Evolutionary conservation across 306 rosid species (phyloP).

Genomic region (Quercus alba): DNA sequence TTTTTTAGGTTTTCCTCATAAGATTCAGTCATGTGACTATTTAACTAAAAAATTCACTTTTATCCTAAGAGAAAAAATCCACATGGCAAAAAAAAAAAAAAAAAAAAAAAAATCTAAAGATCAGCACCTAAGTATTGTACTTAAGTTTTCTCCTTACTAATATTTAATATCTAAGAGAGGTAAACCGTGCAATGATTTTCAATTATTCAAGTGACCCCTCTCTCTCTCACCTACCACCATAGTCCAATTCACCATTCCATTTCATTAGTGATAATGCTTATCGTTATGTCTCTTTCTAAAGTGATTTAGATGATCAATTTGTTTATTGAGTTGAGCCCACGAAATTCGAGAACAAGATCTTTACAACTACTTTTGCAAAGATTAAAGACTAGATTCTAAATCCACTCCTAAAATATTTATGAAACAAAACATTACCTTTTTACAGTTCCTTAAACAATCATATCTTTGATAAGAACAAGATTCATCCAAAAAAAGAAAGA

Average conservation of each 20-base stretch:
- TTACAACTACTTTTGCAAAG: background rate
- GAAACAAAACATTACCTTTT: background rate
- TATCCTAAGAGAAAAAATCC: too few species aligned
- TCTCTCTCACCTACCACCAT: background rate
- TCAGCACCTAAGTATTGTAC: too few species aligned
- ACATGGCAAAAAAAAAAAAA: too few species aligned
- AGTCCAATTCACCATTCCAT: background rate
- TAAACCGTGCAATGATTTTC: background rate
- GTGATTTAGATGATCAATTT: background rate
- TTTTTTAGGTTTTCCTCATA: rapidly evolving
- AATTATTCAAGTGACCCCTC: background rate
- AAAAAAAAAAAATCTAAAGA: too few species aligned
- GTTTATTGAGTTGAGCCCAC: background rate
- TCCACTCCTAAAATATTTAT: background rate
- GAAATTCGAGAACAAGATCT: background rate
- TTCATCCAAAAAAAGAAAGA: too few species aligned
- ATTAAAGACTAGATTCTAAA: background rate
- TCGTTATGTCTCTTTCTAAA: background rate
- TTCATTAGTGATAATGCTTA: background rate
- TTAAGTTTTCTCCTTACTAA: too few species aligned
- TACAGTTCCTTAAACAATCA: background rate
- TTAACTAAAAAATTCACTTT: too few species aligned
- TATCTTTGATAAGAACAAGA: background rate
- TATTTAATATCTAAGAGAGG: background rate
- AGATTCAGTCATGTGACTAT: too few species aligned